Base-by-base conservation (phyloP, 768 basidiomycete genomes). In the Terana coerulea region DNA sequence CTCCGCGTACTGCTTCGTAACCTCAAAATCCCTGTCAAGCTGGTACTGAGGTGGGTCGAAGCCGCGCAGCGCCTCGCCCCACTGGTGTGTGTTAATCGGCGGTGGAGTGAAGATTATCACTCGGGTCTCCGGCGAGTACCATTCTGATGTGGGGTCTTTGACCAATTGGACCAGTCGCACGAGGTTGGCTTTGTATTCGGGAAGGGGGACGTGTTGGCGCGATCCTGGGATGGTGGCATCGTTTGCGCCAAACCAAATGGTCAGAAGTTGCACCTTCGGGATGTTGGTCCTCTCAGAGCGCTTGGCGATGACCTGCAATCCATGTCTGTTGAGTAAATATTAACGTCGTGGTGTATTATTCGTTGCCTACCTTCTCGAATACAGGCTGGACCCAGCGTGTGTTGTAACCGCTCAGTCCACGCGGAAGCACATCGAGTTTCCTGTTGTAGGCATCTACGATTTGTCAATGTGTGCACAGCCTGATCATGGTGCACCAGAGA, bases 61-160 rank as follows among this genome's bases (percentile, higher is more conserved):
- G 17, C 72, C 66, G 25, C 67, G 68, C 36, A 83, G 69, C 59
- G 79, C 75, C 39, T 70, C 75, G 34, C 59, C 61, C 59, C 88
- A 73, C 54, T 81, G 80, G 57, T 75, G 59, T 5, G 81, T 80
- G 60, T 86, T 87, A 49, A 92, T 75, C 2, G 93, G 94, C 3
- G 93, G 90, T 14, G 94, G 89, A 12, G 88, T 88, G 52, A 95
- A 80, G 50, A 97, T 73, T 46, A 97, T 69, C 59, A 95, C 77
- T 46, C 77, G 76, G 40, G 92, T 95, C 12, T 74, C 60, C 2
- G 88, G 85, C 11, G 87, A 85, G 69, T 88, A 79, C 61, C 76
- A 77, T 21, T 72, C 63, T 3, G 90, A 91, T 17, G 72, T 65
- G 0, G 87, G 78, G 3, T 79, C 78, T 39, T 72, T 79, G 39